Evolutionary conservation across 148 eudicot genomes (phyloP), one percentile per base, ranked within the genome.

Genomic region (Silene uniflora): DNA sequence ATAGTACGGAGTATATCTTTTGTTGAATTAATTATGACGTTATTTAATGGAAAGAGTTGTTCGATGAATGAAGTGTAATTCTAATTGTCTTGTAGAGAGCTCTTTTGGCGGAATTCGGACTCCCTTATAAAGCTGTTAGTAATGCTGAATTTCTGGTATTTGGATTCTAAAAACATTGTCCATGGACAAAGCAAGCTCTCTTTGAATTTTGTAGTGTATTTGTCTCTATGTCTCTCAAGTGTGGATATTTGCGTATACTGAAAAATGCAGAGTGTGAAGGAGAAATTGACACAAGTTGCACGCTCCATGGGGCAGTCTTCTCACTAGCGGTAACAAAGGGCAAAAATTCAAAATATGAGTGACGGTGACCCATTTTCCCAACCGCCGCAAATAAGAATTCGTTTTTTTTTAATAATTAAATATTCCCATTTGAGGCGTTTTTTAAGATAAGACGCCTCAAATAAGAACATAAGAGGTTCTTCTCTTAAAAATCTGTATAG

Each of bases 71-170:
- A 6, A 16, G 17, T 67, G 7, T 42, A 21, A 78, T 63, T 47
- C 21, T 49, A 68, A 18, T 67, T 67, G 71, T 77, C 24, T 69
- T 81, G 52, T 77, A 90, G 94, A 89, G 87, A 62, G 90, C 87
- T 75, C 39, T 89, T 42, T 18, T 92, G 80, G 81, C 87, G 24
- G 92, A 91, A 80, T 87, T 90, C 84, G 89, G 84, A 75, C 85
- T 87, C 73, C 93, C 94, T 55, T 95, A 85, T 79, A 89, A 88
- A 89, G 79, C 84, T 55, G 87, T 95, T 64, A 85, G 80, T 84
- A 79, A 65, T 71, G 81, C 85, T 29, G 98, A 91, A 77, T 83
- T 80, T 23, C 91, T 90, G 98, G 98, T 94, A n/a, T n/a, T n/a
- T n/a, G n/a, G n/a, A n/a, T n/a, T n/a, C n/a, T n/a, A 0, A 23